Conservation (phyloP, 2,329 filamentous ascomycete genomes). For the Cryphonectria naterciae region DNA sequence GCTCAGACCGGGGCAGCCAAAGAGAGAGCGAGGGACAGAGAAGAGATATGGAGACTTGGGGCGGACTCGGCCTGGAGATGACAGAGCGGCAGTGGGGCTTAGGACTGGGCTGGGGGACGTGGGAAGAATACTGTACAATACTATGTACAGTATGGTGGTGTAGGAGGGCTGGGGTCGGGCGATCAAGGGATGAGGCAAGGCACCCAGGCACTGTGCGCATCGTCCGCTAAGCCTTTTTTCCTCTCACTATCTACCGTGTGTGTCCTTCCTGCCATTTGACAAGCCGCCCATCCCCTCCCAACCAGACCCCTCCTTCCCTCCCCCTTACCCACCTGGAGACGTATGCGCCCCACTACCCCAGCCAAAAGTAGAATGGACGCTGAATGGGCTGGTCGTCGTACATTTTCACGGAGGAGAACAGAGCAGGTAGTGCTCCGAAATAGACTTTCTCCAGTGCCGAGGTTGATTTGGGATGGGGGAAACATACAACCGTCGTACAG, state of each 20-base stretch:
- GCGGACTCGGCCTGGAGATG: background rate
- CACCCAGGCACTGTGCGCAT: background rate
- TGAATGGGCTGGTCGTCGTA: background rate
- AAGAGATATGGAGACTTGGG: slow-evolving; percentile 1
- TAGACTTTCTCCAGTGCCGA: background rate
- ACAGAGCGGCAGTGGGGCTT: slow-evolving; percentile 3
- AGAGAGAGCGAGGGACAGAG: slow-evolving; percentile 3
- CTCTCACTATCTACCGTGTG: background rate
- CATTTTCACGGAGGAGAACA: background rate
- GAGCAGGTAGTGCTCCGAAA: no score
- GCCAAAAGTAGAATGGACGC: background rate
- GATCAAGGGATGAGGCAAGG: background rate
- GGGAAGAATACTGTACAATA: background rate
- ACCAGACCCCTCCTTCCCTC: background rate
- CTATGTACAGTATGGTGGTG: background rate
- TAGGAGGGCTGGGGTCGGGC: background rate
- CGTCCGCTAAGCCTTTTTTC: background rate
- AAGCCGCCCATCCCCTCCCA: background rate
- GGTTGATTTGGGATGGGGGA: background rate
- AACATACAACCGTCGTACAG: background rate
- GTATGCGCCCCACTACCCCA: background rate
- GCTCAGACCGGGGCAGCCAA: slow-evolving; percentile 2
- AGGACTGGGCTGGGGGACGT: background rate
- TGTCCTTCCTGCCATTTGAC: background rate
- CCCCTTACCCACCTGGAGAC: background rate